Evolutionary conservation across 1,284 basidiomycete genomes (phyloP).

Genomic region (Ceratobasidium sp.): DNA sequence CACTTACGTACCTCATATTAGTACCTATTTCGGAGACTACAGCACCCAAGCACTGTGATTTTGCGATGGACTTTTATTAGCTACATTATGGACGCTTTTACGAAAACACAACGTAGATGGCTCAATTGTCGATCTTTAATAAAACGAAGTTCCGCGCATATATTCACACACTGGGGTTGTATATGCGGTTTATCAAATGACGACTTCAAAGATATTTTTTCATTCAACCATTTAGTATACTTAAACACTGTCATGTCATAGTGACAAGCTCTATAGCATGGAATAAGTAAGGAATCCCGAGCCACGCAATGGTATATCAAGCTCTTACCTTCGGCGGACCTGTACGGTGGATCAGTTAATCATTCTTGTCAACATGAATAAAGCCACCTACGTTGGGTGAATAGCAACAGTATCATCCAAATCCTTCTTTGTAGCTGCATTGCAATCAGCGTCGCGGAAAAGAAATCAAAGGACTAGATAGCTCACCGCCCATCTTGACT

Average conservation of each 20-base stretch:
- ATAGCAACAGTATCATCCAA: slow-evolving; percentile 91
- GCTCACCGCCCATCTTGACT: slow-evolving; percentile 88
- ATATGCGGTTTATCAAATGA: no score
- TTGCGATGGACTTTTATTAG: not conserved
- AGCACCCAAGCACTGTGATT: not conserved
- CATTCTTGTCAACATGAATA: slow-evolving; percentile 44
- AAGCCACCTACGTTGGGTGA: slow-evolving; percentile 71
- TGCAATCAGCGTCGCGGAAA: slow-evolving; percentile 3
- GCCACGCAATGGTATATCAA: not conserved
- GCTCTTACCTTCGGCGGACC: slow-evolving; percentile 45
- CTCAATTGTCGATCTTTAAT: no score
- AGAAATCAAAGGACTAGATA: not conserved
- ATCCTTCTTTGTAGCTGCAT: slow-evolving; percentile 76
- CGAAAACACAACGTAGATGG: no score
- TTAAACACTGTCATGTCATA: slow-evolving; percentile 41
- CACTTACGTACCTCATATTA: not conserved
- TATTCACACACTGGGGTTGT: no score
- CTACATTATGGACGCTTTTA: no score
- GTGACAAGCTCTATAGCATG: slow-evolving; percentile 44
- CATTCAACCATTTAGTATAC: not conserved
- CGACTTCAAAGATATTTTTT: not conserved
- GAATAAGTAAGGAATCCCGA: slow-evolving; percentile 1
- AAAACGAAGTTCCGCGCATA: no score
- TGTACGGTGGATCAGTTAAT: slow-evolving; percentile 19
- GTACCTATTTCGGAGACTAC: slow-evolving; percentile 23